A percentile compares a stretch with the other conserved stretches of the same genome.
Conservation (phyloP, 345 rosid species). For the Eucalyptus grandis region DNA sequence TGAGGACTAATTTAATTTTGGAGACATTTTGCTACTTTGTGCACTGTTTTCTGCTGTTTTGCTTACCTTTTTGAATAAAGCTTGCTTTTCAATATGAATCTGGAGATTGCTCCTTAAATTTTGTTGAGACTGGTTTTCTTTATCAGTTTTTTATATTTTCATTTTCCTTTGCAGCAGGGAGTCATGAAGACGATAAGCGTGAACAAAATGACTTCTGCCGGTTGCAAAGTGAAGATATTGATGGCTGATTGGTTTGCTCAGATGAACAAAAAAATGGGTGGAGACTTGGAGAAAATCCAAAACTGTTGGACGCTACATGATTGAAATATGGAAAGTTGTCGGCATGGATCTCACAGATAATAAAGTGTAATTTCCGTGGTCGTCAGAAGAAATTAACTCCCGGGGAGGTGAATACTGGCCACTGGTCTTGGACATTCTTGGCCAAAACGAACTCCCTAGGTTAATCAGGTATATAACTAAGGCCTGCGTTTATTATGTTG, state of each 20-base stretch:
- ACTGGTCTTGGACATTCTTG: constrained; percentile 85
- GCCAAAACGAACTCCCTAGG: constrained; percentile 66
- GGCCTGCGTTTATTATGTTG: neutral
- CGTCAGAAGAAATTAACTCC: constrained; percentile 75
- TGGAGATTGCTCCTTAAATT: neutral
- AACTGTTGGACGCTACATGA: constrained; percentile 48
- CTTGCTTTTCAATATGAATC: neutral
- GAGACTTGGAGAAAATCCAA: constrained; percentile 63
- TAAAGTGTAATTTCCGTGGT: constrained; percentile 69
- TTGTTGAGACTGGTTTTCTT: neutral
- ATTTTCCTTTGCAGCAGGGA: constrained; percentile 21
- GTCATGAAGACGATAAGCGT: constrained; percentile 71
- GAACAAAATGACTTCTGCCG: constrained; percentile 77
- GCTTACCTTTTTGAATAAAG: neutral
- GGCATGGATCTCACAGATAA: constrained; percentile 50
- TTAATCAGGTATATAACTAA: constrained; percentile 30
- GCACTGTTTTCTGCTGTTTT: neutral
- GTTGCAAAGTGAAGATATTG: constrained; percentile 84
- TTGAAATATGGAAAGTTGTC: constrained; percentile 67
- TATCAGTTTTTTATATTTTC: neutral
- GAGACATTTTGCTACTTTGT: neutral
- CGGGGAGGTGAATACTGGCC: constrained; percentile 76
- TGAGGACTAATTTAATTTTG: neutral
- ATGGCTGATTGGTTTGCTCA: constrained; percentile 98
- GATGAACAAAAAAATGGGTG: constrained; percentile 80